Evolutionary conservation across 805 yeast genomes (phyloP).

Genomic region (Isabelozyma gotoi): DNA sequence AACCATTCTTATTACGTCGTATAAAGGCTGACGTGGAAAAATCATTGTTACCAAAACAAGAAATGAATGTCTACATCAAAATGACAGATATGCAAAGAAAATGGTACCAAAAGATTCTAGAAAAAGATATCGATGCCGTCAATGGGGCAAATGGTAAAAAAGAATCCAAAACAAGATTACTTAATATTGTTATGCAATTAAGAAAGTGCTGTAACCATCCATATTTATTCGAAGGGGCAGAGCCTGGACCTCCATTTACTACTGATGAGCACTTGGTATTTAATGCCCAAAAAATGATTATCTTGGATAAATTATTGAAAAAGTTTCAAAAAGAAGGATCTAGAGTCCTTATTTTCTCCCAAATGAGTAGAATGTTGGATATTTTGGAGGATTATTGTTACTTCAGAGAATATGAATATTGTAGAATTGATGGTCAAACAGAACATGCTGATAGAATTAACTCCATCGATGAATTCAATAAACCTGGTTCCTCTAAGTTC

Average conservation of each 20-base stretch:
- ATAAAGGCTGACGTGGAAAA: slow-evolving; percentile 81
- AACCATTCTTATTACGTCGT: slow-evolving; percentile 75
- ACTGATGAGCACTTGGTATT: slow-evolving; percentile 80
- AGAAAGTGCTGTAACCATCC: slow-evolving; percentile 88
- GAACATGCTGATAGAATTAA: slow-evolving; percentile 74
- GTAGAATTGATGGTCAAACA: slow-evolving; percentile 83
- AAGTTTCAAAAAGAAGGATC: slow-evolving; percentile 68
- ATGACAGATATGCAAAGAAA: slow-evolving; percentile 78
- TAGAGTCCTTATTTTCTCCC: slow-evolving; percentile 76
- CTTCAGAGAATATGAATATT: slow-evolving; percentile 67
- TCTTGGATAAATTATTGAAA: slow-evolving; percentile 64
- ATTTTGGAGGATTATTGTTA: slow-evolving; percentile 77
- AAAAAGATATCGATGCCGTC: slow-evolving; percentile 81
- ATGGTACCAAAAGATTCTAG: slow-evolving; percentile 76
- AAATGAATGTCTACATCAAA: slow-evolving; percentile 68
- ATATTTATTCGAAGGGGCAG: slow-evolving; percentile 82
- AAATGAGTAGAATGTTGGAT: slow-evolving; percentile 81
- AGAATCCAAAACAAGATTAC: slow-evolving; percentile 72
- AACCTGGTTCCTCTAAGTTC: slow-evolving; percentile 70
- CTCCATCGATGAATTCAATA: slow-evolving; percentile 77
- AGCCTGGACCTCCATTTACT: slow-evolving; percentile 86
- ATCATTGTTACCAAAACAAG: slow-evolving; percentile 72
- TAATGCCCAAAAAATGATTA: slow-evolving; percentile 70
- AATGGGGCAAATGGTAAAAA: slow-evolving; percentile 77
- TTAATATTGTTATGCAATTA: slow-evolving; percentile 82